phyloP scores from a whole-genome alignment of 2,329 filamentous ascomycete genomes.

The Diaporthe helianthi region DNA sequence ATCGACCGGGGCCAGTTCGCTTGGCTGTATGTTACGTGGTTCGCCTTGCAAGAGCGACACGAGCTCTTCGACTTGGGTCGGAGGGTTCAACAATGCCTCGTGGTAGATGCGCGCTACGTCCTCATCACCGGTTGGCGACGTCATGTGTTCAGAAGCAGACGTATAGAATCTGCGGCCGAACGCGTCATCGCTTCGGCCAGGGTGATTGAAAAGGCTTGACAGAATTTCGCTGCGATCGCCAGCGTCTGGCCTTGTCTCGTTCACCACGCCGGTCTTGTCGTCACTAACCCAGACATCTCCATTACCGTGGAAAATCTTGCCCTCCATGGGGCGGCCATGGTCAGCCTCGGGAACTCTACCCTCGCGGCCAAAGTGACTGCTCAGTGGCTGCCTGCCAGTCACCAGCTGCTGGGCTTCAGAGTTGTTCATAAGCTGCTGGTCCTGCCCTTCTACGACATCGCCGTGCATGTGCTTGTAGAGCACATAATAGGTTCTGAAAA shows the following conservation, averaged over 20 bases:
- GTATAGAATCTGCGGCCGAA: slow-evolving; percentile 45
- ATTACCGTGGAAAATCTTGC: slow-evolving; percentile 68
- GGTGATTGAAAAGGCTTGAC: slow-evolving; percentile 54
- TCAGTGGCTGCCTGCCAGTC: slow-evolving; percentile 76
- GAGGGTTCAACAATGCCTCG: slow-evolving; percentile 54
- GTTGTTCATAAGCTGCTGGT: slow-evolving; percentile 79
- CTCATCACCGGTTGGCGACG: slow-evolving; percentile 29
- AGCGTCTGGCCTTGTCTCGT: slow-evolving; percentile 65
- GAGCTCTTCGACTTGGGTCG: slow-evolving; percentile 52
- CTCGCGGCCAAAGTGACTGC: slow-evolving; percentile 76
- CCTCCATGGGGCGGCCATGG: slow-evolving; percentile 65
- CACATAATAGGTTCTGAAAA: slow-evolving; percentile 92
- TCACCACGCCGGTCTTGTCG: slow-evolving; percentile 63
- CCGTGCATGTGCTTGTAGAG: slow-evolving; percentile 88
- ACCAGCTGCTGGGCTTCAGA: slow-evolving; percentile 79
- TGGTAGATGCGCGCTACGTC: slow-evolving; percentile 44
- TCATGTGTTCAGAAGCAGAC: slow-evolving; percentile 33
- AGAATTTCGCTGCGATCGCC: slow-evolving; percentile 68
- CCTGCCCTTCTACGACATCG: slow-evolving; percentile 79
- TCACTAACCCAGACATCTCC: slow-evolving; percentile 70
- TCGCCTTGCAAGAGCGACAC: slow-evolving; percentile 48
- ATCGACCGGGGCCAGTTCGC: slow-evolving; percentile 20
- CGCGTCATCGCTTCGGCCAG: slow-evolving; percentile 39
- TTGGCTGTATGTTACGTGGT: slow-evolving; percentile 36
- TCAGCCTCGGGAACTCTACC: slow-evolving; percentile 71